These are phyloP conservation scores for Dictyophora rubrovolvata DNA, from an alignment of 768 basidiomycete genomes.

Conservation along the genomic window DNA sequence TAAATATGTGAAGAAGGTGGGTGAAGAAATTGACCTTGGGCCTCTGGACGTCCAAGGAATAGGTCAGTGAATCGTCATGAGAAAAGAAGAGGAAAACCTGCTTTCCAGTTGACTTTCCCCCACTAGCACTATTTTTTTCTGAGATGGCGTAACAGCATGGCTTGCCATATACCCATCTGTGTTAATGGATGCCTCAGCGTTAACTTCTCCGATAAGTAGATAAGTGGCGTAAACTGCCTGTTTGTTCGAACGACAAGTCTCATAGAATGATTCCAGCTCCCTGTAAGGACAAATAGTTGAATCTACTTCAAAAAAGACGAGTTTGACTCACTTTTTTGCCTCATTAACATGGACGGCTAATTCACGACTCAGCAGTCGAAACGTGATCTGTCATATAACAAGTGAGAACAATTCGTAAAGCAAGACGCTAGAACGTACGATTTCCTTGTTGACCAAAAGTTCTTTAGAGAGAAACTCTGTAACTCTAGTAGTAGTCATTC, in stretches of 20 bases:
- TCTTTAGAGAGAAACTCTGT: conserved; percentile 38
- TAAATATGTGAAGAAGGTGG: conserved; percentile 58
- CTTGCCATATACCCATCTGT: conserved; percentile 34
- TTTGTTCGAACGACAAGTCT: conserved; percentile 29
- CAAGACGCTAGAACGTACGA: conserved; percentile 23
- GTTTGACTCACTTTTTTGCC: conserved; percentile 56
- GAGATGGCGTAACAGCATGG: conserved; percentile 28
- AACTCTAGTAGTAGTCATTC: conserved; percentile 11
- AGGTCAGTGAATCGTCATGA: neutral
- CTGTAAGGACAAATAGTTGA: conserved; percentile 25
- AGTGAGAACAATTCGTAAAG: neutral
- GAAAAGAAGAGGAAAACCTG: conserved; percentile 23
- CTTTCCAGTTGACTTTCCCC: conserved; percentile 57
- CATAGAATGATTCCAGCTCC: conserved; percentile 51
- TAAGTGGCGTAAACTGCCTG: conserved; percentile 56
- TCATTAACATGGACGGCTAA: conserved; percentile 63
- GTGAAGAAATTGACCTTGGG: conserved; percentile 40
- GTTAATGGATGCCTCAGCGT: neutral
- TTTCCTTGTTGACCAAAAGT: conserved; percentile 31
- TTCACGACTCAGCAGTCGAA: conserved; percentile 62
- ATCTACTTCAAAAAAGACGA: neutral
- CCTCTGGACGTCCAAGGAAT: conserved; percentile 21
- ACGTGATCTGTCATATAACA: conserved; percentile 51
- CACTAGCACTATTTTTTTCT: conserved; percentile 46
- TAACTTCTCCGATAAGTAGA: conserved; percentile 47